A percentile compares a stretch with the other conserved stretches of the same genome.
Evolutionary conservation across 257 asterid genomes (phyloP).

Genomic region (Solanum bulbocastanum): DNA sequence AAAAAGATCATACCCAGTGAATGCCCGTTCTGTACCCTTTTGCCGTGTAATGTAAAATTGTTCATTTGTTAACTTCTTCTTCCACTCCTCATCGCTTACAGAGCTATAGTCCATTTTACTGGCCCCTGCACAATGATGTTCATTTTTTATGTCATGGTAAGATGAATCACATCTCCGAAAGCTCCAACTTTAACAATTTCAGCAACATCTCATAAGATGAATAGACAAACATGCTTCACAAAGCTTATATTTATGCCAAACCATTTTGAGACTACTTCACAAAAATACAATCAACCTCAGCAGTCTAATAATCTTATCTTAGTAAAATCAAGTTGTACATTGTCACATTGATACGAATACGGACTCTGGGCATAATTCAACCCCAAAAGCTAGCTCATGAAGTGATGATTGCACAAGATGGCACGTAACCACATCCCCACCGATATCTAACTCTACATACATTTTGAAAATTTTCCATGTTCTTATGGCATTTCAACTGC

Average conservation of each 20-base stretch:
- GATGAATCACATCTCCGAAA: not conserved
- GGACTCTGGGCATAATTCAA: not conserved
- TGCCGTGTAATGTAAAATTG: constrained; percentile 66
- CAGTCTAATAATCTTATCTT: not conserved
- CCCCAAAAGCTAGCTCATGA: not conserved
- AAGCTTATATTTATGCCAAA: not conserved
- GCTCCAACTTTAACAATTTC: not conserved
- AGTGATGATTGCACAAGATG: not conserved
- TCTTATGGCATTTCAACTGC: not conserved
- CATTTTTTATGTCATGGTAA: not conserved
- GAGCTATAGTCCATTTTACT: constrained; percentile 31
- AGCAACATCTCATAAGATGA: not conserved
- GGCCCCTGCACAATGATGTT: constrained; percentile 26
- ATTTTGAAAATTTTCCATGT: not conserved
- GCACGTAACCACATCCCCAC: not conserved
- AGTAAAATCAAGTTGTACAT: not conserved
- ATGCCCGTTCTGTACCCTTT: constrained; percentile 98
- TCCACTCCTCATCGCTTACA: constrained; percentile 66
- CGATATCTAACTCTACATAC: not conserved
- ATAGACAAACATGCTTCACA: not conserved
- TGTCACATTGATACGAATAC: not conserved
- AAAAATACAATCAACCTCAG: not conserved
- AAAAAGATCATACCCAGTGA: constrained; percentile 56
- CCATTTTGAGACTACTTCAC: not conserved
- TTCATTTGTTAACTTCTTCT: constrained; percentile 44